Evolutionary conservation across 768 basidiomycete species (phyloP), one percentile per base, ranked within the genome.

Genomic region (Gloeostereum incarnatum): DNA sequence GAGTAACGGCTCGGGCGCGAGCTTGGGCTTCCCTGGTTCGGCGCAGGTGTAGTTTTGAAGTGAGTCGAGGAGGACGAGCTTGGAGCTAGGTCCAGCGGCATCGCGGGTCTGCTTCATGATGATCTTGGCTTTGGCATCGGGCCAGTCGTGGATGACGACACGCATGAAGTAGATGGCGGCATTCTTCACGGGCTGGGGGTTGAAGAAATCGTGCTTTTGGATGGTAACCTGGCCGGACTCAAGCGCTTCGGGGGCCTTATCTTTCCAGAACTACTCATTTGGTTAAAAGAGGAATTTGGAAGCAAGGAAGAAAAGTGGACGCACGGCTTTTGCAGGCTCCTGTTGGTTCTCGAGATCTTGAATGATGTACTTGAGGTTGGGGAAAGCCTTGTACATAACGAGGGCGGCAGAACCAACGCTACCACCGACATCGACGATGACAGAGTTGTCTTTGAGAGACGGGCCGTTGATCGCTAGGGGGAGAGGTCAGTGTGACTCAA

Each of bases 121-220:
- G 18, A 36, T 35, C 27, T 39, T 35, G 6, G 45, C 42, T 30
- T 32, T 33, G 5, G 31, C 23, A 21, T 46, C 39, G 3, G 42
- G 35, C 45, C 45, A 46, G 34, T 56, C 53, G 38, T 56, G 54
- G 26, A 55, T 31, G 36, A 50, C 44, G 27, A 24, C n/a, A 13
- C 50, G 41, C 9, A 48, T 37, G 30, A 47, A 20, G 32, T 37
- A 44, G 11, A 44, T 19, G 2, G 43, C 27, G 7, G 43, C 42
- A 30, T 41, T 29, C 33, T 40, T 43, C 10, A 44, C 34, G 6
- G 43, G 29, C 24, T 47, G 31, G 20, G 51, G 48, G 3, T 32
- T 21, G 36, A 55, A 51, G 43, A 51, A 53, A 35, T 51, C 46
- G 33, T 53, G 50, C 1, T 10, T 4, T 19, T 40, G n/a, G 9